Percentiles rank a stretch among this genome's conserved stretches.
These are phyloP conservation scores for Vachellia pachyceras DNA, from an alignment of 306 rosid genomes.

Conservation along the genomic window DNA sequence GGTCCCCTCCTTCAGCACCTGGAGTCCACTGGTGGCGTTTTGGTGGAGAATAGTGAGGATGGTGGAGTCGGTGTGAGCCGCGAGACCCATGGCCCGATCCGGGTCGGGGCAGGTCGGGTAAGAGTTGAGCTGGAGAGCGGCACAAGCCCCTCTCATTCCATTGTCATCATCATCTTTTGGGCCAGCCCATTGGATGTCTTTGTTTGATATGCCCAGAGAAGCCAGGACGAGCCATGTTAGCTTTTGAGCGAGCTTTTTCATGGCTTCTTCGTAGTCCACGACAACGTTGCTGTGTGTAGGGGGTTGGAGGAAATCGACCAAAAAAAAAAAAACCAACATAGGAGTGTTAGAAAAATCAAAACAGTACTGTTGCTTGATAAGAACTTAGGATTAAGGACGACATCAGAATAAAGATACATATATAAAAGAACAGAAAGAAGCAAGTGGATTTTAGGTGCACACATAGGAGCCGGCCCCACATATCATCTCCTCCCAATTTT, in stretches of 20 bases:
- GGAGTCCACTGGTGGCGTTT: conserved; percentile 61
- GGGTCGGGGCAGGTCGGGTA: conserved; percentile 93
- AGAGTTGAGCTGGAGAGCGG: conserved; percentile 67
- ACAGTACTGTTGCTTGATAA: conserved; percentile 13
- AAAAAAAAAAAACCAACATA: background rate
- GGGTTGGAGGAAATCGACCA: background rate
- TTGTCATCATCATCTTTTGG: conserved; percentile 36
- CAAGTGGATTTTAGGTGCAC: conserved; percentile 27
- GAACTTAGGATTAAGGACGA: background rate
- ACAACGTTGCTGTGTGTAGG: conserved; percentile 50
- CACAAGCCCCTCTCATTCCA: conserved; percentile 41
- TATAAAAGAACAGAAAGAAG: conserved; percentile 25
- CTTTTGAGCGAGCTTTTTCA: conserved; percentile 64
- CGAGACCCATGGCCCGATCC: conserved; percentile 85
- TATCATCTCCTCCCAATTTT: background rate
- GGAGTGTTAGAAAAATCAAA: too few relatives aligned
- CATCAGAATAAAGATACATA: conserved; percentile 28
- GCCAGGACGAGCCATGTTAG: conserved; percentile 66
- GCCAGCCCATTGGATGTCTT: conserved; percentile 72
- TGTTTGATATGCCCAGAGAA: conserved; percentile 58
- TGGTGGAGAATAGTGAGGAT: conserved; percentile 73
- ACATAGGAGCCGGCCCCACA: conserved; percentile 37
- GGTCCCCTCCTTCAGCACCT: conserved; percentile 55
- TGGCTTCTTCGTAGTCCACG: conserved; percentile 55
- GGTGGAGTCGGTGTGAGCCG: conserved; percentile 81